Conservation (phyloP, 129 eudicot species). For the Heracleum sosnowskyi region DNA sequence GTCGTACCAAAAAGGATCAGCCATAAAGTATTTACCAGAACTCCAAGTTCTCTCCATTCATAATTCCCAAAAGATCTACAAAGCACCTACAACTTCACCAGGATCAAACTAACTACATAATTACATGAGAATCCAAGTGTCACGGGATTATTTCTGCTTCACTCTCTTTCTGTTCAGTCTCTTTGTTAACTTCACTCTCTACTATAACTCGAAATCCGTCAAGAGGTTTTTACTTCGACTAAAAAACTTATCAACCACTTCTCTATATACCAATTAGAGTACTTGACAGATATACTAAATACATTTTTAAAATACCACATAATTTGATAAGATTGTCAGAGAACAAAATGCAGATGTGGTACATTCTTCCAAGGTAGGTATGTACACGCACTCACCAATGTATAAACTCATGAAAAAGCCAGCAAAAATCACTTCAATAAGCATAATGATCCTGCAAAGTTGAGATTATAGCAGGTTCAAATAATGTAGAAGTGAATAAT, state of each 20-base stretch:
- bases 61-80: neutral
- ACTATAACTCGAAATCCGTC: neutral
- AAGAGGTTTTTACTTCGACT: neutral
- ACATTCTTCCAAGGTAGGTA: neutral
- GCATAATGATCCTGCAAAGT: slow-evolving; percentile 85
- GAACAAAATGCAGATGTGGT: neutral
- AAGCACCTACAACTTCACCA: neutral
- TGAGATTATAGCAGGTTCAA: slow-evolving; percentile 14
- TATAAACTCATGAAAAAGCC: slow-evolving; percentile 71
- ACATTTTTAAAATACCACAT: neutral
- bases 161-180: neutral
- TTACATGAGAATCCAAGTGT: neutral
- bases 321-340: neutral
- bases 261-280: neutral
- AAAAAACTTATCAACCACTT: neutral
- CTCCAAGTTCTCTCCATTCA: neutral
- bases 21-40: neutral
- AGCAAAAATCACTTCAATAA: slow-evolving; percentile 74
- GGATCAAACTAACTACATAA: neutral
- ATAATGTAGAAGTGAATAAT: neutral
- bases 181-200: neutral
- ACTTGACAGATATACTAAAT: neutral
- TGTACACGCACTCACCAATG: slow-evolving; percentile 54
- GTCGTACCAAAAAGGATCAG: neutral
- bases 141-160: neutral